Evolutionary conservation across 2,329 filamentous ascomycete species (phyloP).

Genomic region (Phaeosphaeria sp.): DNA sequence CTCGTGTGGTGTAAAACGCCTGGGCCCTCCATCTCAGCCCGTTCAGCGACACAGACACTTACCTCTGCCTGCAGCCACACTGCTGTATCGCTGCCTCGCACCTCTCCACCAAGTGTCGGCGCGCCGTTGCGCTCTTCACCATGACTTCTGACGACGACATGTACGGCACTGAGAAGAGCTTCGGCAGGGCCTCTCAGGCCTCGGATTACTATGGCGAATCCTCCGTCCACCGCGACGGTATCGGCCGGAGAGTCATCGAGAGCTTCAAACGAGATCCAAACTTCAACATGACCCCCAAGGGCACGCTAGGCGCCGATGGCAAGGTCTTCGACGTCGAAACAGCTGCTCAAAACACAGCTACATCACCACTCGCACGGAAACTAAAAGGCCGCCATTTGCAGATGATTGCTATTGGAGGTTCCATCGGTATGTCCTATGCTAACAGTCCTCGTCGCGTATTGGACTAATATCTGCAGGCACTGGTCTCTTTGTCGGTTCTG

Average conservation of each 20-base stretch:
- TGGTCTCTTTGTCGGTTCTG: slow-evolving; percentile 84
- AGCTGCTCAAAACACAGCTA: slow-evolving; percentile 68
- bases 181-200: slow-evolving; percentile 42
- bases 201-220: slow-evolving; percentile 49
- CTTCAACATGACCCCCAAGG: slow-evolving; percentile 55
- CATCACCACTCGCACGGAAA: slow-evolving; percentile 74
- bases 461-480: slow-evolving; percentile 39
- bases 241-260: slow-evolving; percentile 52
- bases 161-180: slow-evolving; percentile 49
- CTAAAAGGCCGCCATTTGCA: slow-evolving; percentile 71
- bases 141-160: slow-evolving; percentile 45
- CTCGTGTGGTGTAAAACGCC: not conserved
- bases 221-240: slow-evolving; percentile 37
- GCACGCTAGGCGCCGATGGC: slow-evolving; percentile 58
- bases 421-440: slow-evolving; percentile 61
- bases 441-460: slow-evolving; percentile 8
- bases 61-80: slow-evolving; percentile 14
- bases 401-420: slow-evolving; percentile 97
- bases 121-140: slow-evolving; percentile 9
- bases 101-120: slow-evolving; percentile 5
- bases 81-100: slow-evolving; percentile 7
- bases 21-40: not conserved
- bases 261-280: slow-evolving; percentile 50
- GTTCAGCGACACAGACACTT: not conserved
- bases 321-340: slow-evolving; percentile 68